Evolutionary conservation across 116 monocot species (phyloP).

Genomic region (Trichopus zeylanicus): DNA sequence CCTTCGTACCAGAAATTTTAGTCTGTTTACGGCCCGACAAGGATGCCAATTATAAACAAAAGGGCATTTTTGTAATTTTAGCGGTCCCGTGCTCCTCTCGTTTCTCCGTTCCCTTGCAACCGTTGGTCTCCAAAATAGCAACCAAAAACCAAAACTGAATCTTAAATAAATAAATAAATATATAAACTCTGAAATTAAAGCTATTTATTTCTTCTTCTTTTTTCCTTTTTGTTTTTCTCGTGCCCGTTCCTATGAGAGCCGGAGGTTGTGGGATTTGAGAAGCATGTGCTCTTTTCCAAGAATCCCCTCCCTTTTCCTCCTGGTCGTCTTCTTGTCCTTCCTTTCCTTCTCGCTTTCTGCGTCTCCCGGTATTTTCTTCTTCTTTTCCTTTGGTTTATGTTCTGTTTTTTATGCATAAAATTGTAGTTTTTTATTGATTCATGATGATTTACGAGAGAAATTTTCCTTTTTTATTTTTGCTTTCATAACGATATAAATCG

Average conservation of each 20-base stretch:
- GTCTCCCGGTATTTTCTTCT: neutral
- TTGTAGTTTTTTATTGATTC: neutral
- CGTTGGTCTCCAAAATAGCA: too few species aligned
- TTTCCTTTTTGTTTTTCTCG: neutral
- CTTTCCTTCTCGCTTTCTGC: neutral
- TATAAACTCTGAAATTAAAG: neutral
- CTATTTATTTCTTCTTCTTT: neutral
- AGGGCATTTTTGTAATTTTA: too few species aligned
- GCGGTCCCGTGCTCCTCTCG: too few species aligned
- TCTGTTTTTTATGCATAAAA: too few species aligned
- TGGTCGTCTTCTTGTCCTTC: neutral
- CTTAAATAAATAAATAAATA: neutral
- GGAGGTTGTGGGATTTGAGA: slow-evolving; percentile 1
- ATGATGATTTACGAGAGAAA: neutral
- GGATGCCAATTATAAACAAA: too few species aligned
- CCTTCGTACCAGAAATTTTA: too few species aligned
- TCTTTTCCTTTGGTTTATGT: neutral
- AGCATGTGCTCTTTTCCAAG: neutral
- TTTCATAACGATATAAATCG: too few species aligned
- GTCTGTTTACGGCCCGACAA: too few species aligned
- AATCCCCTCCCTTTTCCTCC: neutral
- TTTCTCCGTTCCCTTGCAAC: too few species aligned
- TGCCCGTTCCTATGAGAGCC: neutral
- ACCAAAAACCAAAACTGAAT: too few species aligned
- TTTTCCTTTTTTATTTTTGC: too few species aligned